Evolutionary conservation across 352 stramenopile genomes (phyloP), one percentile per base, ranked within the genome.

Genomic region (Globisporangium abappressorium): DNA sequence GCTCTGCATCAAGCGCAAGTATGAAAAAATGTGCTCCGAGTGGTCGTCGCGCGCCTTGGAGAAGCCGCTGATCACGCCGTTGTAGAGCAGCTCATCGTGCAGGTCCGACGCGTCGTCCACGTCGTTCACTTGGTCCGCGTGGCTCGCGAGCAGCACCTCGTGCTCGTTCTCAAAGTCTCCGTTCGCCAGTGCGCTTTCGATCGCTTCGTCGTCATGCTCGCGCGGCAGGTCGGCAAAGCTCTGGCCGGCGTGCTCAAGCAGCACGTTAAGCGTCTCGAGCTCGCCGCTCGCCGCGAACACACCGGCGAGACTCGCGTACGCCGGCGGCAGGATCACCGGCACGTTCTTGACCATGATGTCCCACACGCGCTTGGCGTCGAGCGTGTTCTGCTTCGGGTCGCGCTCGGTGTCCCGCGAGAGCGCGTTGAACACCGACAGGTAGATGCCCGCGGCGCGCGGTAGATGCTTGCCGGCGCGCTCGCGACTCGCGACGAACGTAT

Each of bases 381-480:
- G 69, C 43, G 83, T 90, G 70, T 93, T 92, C 20, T 90, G 62
- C 57, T 69, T 72, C n/a, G 84, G 83, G 28, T 87, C 77, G 56
- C 87, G 87, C 46, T 81, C 63, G 18, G 71, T 77, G 56, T 94
- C 85, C 22, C 87, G 79, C 7, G 84, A 92, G 14, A 95, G 75
- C n/a, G 87, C 87, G 60, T 95, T 95, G 65, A 95, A 95, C 6
- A 90, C 72, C 4, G 87, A 78, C 9, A 94, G 71, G 61, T 94
- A 95, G 64, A 93, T 82, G 14, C 75, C 77, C 5, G 84, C 79
- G 22, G 70, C 80, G 1, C 73, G 74, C 3, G 77, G 82, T 63
- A 85, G 62, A 11, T 66, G 70, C 33, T 74, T 63, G 1, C 46
- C 59, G 2, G 43, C 47, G 6, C 69, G 71, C 3, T 74, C 64